Conservation (phyloP, 345 rosid species). For the Aethionema arabicum region DNA sequence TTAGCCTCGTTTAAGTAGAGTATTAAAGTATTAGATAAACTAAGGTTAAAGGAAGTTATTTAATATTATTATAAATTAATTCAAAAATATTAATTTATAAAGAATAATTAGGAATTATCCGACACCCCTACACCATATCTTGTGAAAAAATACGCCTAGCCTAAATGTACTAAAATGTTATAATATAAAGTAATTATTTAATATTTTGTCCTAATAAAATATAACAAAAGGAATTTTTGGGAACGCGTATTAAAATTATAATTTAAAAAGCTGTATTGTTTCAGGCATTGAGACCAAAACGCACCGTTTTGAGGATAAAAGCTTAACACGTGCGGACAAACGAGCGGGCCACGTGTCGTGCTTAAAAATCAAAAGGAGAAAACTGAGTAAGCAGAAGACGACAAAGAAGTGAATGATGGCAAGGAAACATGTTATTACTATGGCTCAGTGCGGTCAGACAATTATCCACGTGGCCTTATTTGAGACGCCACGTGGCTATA, state of each 20-base stretch:
- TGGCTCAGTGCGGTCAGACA: conserved; percentile 14
- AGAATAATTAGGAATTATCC: conserved; percentile 27
- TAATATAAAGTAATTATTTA: background rate
- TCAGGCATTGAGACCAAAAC: conserved; percentile 8
- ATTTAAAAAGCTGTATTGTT: background rate
- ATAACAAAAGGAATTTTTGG: conserved; percentile 33
- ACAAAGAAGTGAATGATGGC: conserved; percentile 28
- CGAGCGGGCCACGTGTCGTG: conserved; percentile 9
- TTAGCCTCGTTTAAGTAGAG: conserved; percentile 1
- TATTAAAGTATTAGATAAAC: background rate
- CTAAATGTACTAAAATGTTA: background rate
- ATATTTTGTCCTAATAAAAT: background rate
- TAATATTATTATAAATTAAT: background rate
- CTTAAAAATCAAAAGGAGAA: background rate
- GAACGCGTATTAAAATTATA: conserved; percentile 1
- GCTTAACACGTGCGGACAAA: conserved; percentile 13
- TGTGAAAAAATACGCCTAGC: conserved; percentile 18
- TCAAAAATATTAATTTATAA: background rate
- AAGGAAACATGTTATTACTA: background rate
- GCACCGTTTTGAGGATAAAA: conserved; percentile 7
- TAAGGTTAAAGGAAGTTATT: conserved; percentile 2
- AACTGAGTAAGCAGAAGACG: conserved; percentile 31
- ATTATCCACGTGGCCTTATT: background rate
- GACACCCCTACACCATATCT: conserved; percentile 16
- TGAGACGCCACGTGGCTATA: conserved; percentile 13